Percentiles rank a stretch among this genome's conserved stretches.
These are phyloP conservation scores for Suillus ampliporus DNA, from an alignment of 768 basidiomycete genomes.

Conservation along the genomic window DNA sequence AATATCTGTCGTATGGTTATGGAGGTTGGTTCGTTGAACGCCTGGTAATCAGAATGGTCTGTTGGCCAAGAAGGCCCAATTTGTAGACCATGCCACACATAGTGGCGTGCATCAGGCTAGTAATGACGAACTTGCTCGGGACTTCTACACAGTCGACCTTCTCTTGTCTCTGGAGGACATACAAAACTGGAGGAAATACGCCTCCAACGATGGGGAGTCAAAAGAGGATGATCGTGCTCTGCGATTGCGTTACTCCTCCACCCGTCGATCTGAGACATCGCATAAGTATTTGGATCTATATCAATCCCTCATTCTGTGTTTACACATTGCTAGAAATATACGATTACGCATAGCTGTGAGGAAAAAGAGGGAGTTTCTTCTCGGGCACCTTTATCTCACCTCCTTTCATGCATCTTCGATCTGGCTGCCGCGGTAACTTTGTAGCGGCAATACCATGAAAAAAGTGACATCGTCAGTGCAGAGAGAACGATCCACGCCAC, in stretches of 20 bases:
- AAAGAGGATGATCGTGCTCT: not conserved
- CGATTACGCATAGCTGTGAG: not conserved
- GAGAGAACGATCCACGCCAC: constrained; percentile 38
- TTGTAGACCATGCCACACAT: constrained; percentile 57
- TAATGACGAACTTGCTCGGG: constrained; percentile 22
- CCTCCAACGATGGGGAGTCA: constrained; percentile 30
- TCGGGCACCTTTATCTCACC: too few relatives aligned
- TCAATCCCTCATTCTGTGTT: too few relatives aligned
- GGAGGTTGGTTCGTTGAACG: constrained; percentile 35
- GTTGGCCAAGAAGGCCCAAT: too few relatives aligned
- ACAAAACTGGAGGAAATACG: constrained; percentile 60
- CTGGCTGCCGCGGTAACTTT: too few relatives aligned
- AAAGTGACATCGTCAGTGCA: constrained; percentile 24
- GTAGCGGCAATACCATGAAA: constrained; percentile 22
- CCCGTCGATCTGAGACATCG: not conserved
- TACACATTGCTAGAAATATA: too few relatives aligned
- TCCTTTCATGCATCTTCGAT: too few relatives aligned
- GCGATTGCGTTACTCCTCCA: not conserved
- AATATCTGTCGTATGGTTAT: constrained; percentile 66
- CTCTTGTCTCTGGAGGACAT: constrained; percentile 60
- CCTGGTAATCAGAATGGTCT: not conserved
- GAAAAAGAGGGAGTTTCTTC: too few relatives aligned
- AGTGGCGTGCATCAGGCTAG: constrained; percentile 53
- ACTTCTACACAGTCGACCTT: constrained; percentile 55
- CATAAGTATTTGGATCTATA: too few relatives aligned